Conservation (phyloP, 805 yeast species). For the Nakazawaea ernobii region DNA sequence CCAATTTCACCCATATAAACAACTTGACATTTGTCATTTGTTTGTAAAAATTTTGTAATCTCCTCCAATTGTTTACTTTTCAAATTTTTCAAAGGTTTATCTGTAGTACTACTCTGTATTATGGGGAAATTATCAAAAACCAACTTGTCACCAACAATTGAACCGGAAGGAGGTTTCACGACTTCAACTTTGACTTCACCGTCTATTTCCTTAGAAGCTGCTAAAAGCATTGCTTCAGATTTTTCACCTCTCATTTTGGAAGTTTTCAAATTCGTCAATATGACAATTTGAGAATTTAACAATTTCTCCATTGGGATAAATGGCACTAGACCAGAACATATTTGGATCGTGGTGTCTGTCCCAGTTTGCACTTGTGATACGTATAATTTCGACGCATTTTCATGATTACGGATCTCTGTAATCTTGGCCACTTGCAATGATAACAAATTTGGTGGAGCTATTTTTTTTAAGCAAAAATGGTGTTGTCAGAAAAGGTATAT, state of each 20-base stretch:
- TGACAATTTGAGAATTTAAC: conserved; percentile 37
- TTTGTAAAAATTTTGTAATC: conserved; percentile 23
- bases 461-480: neutral
- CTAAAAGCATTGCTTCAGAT: conserved; percentile 63
- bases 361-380: conserved; percentile 40
- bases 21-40: conserved; percentile 27
- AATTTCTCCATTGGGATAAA: conserved; percentile 34
- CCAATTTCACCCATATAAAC: conserved; percentile 19
- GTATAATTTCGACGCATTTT: conserved; percentile 53
- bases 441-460: conserved; percentile 19
- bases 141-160: conserved; percentile 33
- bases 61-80: conserved; percentile 31
- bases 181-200: conserved; percentile 32
- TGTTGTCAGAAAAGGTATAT: neutral
- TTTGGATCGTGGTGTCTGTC: conserved; percentile 22
- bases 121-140: conserved; percentile 26
- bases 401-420: conserved; percentile 39
- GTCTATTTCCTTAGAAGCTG: conserved; percentile 32
- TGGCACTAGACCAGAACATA: conserved; percentile 56
- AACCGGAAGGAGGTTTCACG: conserved; percentile 36
- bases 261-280: conserved; percentile 54
- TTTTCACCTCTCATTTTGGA: conserved; percentile 56
- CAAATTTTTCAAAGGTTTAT: conserved; percentile 16
- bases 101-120: too few relatives aligned
- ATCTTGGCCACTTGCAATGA: conserved; percentile 43